Percentiles rank a stretch among this genome's conserved stretches.
These are phyloP conservation scores for Microdochium nivale DNA, from an alignment of 2,329 filamentous ascomycete genomes.

Conservation along the genomic window DNA sequence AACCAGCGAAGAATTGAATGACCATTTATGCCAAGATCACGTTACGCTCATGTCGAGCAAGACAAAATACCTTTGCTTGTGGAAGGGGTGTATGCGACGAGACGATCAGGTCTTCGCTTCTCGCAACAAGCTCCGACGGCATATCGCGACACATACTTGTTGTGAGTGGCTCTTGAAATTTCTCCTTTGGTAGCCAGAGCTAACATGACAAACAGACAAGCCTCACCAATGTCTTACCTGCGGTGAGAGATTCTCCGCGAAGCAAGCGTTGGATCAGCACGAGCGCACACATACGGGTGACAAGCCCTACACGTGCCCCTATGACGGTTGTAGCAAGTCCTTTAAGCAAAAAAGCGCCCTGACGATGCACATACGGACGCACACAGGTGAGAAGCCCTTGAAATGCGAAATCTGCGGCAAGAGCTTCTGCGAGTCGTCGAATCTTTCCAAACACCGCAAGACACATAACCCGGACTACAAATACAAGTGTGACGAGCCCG, in stretches of 20 bases:
- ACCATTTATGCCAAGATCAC: conserved; percentile 17
- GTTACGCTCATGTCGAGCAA: conserved; percentile 13
- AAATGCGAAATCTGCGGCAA: conserved; percentile 50
- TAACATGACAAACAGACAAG: conserved; percentile 38
- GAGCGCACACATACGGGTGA: conserved; percentile 57
- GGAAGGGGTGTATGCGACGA: conserved; percentile 18
- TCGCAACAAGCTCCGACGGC: conserved; percentile 21
- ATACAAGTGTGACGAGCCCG: conserved; percentile 35
- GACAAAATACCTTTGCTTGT: conserved; percentile 18
- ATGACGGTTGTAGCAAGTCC: conserved; percentile 40
- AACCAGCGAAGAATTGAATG: conserved; percentile 12
- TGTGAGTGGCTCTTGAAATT: conserved; percentile 8
- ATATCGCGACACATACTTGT: conserved; percentile 22
- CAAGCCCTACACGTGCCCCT: conserved; percentile 51
- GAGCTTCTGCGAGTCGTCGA: conserved; percentile 56
- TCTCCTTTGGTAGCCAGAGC: conserved; percentile 1
- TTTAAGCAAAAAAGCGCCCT: conserved; percentile 62
- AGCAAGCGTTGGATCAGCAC: conserved; percentile 61
- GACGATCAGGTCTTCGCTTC: conserved; percentile 17
- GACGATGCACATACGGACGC: conserved; percentile 60
- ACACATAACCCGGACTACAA: conserved; percentile 47
- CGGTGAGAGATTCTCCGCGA: conserved; percentile 51
- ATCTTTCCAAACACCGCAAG: conserved; percentile 56
- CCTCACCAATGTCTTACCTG: conserved; percentile 49
- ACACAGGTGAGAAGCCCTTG: conserved; percentile 57